Conservation (phyloP, 164 flowering plant genomes). For the Nelumbo lutea region DNA sequence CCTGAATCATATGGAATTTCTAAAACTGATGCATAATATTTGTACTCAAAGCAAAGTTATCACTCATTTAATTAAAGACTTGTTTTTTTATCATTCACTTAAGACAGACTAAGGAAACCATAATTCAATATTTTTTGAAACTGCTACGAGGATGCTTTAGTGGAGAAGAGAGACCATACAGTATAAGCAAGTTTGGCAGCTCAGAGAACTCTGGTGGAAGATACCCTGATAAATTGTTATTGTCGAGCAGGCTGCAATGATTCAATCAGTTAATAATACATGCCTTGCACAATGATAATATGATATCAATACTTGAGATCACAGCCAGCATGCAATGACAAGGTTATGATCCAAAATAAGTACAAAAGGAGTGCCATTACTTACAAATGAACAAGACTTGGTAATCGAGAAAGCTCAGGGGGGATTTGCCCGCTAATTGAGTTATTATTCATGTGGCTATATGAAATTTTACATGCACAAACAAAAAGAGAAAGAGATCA, state of each 20-base stretch:
- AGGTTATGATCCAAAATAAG: not conserved
- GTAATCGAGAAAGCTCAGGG: conserved; percentile 46
- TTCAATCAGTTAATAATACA: not conserved
- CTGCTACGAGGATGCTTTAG: not conserved
- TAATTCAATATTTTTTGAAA: not conserved
- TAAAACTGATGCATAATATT: no score
- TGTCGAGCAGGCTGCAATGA: conserved; percentile 84
- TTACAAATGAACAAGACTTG: conserved; percentile 71
- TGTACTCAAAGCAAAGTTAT: no score
- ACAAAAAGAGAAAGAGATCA: conserved; percentile 3
- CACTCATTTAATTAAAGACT: no score
- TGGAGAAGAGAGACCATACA: conserved; percentile 46
- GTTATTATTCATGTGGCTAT: conserved; percentile 89
- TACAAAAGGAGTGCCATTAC: conserved; percentile 20
- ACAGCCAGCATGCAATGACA: not conserved
- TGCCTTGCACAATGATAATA: not conserved
- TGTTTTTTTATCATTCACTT: no score
- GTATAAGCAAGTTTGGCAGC: conserved; percentile 60
- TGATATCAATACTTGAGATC: not conserved
- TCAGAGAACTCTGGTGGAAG: conserved; percentile 78
- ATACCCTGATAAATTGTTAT: conserved; percentile 85
- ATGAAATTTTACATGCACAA: not conserved
- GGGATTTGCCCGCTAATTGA: conserved; percentile 81
- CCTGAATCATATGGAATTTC: no score
- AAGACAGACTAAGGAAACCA: not conserved